phyloP scores from a whole-genome alignment of 768 basidiomycete species.

The Goffeauzyma gilvescens region DNA sequence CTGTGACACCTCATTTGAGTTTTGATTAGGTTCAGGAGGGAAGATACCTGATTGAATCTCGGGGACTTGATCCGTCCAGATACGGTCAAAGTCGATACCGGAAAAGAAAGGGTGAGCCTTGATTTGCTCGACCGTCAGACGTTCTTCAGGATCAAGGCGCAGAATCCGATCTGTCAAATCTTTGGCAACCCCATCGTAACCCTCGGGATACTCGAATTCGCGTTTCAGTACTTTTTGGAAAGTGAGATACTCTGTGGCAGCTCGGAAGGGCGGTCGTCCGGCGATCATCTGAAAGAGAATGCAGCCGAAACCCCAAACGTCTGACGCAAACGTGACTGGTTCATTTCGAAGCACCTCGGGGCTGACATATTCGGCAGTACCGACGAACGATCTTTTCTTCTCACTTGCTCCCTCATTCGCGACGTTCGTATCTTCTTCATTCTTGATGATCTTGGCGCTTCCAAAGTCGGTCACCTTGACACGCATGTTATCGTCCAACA shows the following conservation, averaged over 20 bases:
- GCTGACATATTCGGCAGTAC: constrained; percentile 73
- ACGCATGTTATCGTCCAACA: constrained; percentile 68
- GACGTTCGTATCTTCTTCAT: neutral
- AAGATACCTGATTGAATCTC: constrained; percentile 15
- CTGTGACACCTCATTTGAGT: neutral
- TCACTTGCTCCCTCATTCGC: no score
- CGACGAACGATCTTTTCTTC: constrained; percentile 55
- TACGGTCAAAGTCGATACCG: constrained; percentile 15
- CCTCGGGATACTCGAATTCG: constrained; percentile 70
- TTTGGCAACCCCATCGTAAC: constrained; percentile 60
- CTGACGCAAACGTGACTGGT: constrained; percentile 61
- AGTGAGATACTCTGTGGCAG: constrained; percentile 70
- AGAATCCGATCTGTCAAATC: constrained; percentile 62
- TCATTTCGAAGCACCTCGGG: constrained; percentile 61
- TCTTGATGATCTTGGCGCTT: constrained; percentile 42
- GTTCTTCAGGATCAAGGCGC: constrained; percentile 32
- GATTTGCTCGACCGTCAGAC: constrained; percentile 21
- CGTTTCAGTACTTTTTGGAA: constrained; percentile 83
- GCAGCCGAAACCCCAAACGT: constrained; percentile 90
- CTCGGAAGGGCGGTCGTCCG: constrained; percentile 79
- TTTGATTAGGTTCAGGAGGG: no score
- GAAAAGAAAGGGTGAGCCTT: constrained; percentile 28
- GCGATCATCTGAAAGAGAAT: constrained; percentile 82
- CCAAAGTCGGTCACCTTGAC: constrained; percentile 97
- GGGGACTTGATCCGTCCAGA: constrained; percentile 25